A percentile compares a stretch with the other conserved stretches of the same genome.
Evolutionary conservation across 306 rosid genomes (phyloP).

Genomic region (Medicago truncatula): DNA sequence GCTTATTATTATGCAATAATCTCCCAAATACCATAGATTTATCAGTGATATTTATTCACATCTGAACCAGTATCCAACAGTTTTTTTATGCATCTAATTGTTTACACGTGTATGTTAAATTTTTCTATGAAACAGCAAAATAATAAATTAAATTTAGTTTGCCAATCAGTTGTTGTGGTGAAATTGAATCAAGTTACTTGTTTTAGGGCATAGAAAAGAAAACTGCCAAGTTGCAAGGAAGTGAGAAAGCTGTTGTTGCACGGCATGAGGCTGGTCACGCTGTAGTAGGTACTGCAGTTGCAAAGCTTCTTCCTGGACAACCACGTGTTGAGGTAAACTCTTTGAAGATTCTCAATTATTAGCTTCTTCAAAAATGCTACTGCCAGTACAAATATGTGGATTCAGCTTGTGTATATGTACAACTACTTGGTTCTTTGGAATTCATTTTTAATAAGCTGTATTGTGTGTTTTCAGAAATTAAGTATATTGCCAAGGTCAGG

Average conservation of each 20-base stretch:
- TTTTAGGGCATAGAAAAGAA: conserved; percentile 95
- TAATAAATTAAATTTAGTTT: conserved; percentile 13
- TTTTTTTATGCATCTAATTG: background rate
- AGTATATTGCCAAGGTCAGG: conserved; percentile 98
- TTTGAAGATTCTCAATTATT: conserved; percentile 30
- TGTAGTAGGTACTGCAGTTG: conserved; percentile 96
- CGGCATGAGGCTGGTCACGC: conserved; percentile 99
- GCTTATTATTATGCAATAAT: too few species aligned
- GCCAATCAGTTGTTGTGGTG: conserved; percentile 30
- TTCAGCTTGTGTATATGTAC: conserved; percentile 14
- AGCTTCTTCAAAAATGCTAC: conserved; percentile 30
- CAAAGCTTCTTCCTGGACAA: conserved; percentile 88
- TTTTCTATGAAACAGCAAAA: conserved; percentile 29
- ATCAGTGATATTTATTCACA: too few species aligned
- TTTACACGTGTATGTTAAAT: background rate
- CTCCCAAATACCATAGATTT: too few species aligned
- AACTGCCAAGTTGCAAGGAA: conserved; percentile 88
- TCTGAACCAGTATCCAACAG: too few species aligned
- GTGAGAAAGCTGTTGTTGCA: conserved; percentile 92
- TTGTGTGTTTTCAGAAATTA: conserved; percentile 66
- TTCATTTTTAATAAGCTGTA: conserved; percentile 13
- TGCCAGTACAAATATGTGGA: conserved; percentile 17
- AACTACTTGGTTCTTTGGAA: conserved; percentile 19
- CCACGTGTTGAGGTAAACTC: conserved; percentile 89
- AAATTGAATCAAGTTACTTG: conserved; percentile 45